Conservation (phyloP, 768 basidiomycete genomes). For the Amylocystis lapponica region DNA sequence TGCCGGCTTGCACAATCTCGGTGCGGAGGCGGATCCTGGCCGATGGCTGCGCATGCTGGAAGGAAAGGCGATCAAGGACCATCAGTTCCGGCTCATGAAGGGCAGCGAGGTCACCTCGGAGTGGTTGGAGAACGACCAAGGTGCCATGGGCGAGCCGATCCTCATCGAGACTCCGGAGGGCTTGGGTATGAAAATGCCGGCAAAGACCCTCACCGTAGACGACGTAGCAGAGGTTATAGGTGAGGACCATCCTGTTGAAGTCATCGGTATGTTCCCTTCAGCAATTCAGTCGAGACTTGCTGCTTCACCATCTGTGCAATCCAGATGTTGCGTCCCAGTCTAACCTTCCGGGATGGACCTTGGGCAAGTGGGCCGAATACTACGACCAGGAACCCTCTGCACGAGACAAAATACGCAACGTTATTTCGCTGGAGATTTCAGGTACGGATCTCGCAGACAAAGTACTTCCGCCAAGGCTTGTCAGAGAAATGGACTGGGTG, state of each 20-base stretch:
- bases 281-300: conserved; percentile 1
- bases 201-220: conserved; percentile 59
- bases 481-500: conserved; percentile 93
- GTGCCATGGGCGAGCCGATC: conserved; percentile 78
- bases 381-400: conserved; percentile 59
- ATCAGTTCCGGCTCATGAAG: conserved; percentile 62
- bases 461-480: conserved; percentile 78
- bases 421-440: conserved; percentile 92
- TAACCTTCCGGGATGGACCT: conserved; percentile 79
- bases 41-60: conserved; percentile 70
- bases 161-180: conserved; percentile 74
- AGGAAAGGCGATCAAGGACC: conserved; percentile 54
- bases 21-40: conserved; percentile 54
- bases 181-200: conserved; percentile 89
- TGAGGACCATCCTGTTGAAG: conserved; percentile 74
- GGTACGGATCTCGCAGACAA: conserved; percentile 75
- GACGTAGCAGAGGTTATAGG: conserved; percentile 82
- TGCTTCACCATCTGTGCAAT: conserved; percentile 1
- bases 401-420: conserved; percentile 87
- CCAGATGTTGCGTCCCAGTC: conserved; percentile 87
- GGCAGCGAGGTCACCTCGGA: conserved; percentile 61
- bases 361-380: conserved; percentile 89
- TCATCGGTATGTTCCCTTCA: conserved; percentile 69
- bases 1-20: conserved; percentile 59
- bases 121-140: conserved; percentile 70